Evolutionary conservation across 1,284 basidiomycete species (phyloP), one percentile per base, ranked within the genome.

Genomic region (Limonomyces culmigenus): DNA sequence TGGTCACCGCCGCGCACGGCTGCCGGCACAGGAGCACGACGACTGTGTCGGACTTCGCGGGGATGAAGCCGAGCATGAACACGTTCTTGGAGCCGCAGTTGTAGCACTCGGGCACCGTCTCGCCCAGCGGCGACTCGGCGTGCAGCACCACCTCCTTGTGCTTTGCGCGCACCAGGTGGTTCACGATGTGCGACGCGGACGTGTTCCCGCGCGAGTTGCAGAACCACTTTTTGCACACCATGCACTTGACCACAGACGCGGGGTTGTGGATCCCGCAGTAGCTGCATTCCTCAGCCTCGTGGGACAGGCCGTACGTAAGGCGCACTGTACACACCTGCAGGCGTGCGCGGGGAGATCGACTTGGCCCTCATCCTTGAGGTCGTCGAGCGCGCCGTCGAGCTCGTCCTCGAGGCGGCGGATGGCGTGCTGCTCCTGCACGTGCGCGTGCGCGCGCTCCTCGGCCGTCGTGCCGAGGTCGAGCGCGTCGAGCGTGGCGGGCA

Each of bases 21-120:
- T 97, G 93, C 35, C 93, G 81, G 55, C 95, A 99, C 15, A 99
- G 70, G n/a, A 99, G 65, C 17, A 98, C 92, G 32, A 99, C 95
- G 30, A 98, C 93, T 0, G 95, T 96, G 51, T 98, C 95, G 51
- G 87, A 91, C 62, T 98, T 98, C 12, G 95, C 95, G 3, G 95
- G 95, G 47, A 99, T 97, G 54, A 99, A 99, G 2, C 95, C 95
- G 15, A 99, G 73, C 74, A 97, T 87, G 52, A 99, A 99, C 18
- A 96, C 93, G 47, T 99, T 99, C 61, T 97, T 97, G 62, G 86
- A 91, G n/a, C 95, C 95, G 51, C 95, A 99, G 53, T 93, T 92
- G 65, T 98, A 99, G 58, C 88, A 93, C 58, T 99, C 95, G 0
- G 95, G 95, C 0, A 86, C 84, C 0, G 93, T 98, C 56, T 98